Conservation (phyloP, 768 basidiomycete species). For the Mrakia hoshinonis region DNA sequence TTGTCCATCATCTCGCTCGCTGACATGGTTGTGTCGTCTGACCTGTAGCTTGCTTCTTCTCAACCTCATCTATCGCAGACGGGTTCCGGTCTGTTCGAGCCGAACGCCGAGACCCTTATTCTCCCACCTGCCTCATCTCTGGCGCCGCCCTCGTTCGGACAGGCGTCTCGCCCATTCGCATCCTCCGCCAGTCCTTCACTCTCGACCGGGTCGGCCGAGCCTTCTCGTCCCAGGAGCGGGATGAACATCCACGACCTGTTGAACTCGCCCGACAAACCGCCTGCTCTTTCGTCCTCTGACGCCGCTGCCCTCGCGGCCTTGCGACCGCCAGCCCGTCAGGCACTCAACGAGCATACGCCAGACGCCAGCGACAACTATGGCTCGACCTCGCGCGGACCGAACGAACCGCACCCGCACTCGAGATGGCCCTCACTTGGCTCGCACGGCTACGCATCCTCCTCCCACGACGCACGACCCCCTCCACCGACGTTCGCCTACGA, state of each 20-base stretch:
- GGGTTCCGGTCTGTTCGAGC: too few relatives aligned
- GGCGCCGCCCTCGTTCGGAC: too few relatives aligned
- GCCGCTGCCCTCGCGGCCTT: not conserved
- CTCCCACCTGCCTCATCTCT: too few relatives aligned
- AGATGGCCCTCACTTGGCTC: not conserved
- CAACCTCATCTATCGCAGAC: too few relatives aligned
- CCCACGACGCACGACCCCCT: not conserved
- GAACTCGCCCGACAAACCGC: constrained; percentile 10
- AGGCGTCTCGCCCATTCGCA: not conserved
- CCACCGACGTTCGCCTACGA: not conserved
- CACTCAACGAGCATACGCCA: not conserved
- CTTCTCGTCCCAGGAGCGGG: constrained; percentile 15
- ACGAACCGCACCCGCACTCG: too few relatives aligned
- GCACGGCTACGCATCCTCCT: not conserved
- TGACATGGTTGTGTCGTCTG: too few relatives aligned
- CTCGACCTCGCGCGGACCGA: too few relatives aligned
- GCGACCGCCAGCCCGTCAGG: not conserved
- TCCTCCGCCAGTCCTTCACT: not conserved
- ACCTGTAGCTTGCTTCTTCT: too few relatives aligned
- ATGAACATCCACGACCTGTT: constrained; percentile 23
- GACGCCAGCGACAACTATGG: too few relatives aligned
- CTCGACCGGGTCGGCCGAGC: not conserved
- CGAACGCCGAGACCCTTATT: too few relatives aligned
- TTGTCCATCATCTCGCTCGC: too few relatives aligned
- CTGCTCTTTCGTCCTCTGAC: not conserved